Percentiles rank a stretch among this genome's conserved stretches.
phyloP scores from a whole-genome alignment of 1,139 yeast genomes.

The Kodamaea derodonti region DNA sequence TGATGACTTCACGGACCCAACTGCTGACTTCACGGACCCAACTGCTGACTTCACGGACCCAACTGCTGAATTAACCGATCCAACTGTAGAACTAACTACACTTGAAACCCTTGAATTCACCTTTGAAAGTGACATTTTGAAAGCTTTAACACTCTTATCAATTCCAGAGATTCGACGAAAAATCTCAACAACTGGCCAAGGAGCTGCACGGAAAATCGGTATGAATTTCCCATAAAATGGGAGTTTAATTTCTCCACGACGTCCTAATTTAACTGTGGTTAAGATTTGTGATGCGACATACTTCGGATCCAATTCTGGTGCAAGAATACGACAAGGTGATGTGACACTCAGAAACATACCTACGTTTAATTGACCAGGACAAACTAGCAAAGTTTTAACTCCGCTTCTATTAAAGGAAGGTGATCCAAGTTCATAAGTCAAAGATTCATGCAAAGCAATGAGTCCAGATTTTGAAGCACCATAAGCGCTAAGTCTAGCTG shows the following conservation, averaged over 20 bases:
- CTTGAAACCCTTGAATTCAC: not conserved
- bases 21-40: not conserved
- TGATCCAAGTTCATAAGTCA: slow-evolving; percentile 65
- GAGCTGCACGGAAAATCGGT: slow-evolving; percentile 67
- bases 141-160: slow-evolving; percentile 51
- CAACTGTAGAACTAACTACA: not conserved
- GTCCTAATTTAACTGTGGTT: slow-evolving; percentile 55
- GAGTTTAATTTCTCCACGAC: slow-evolving; percentile 62
- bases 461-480: slow-evolving; percentile 90
- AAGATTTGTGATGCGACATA: slow-evolving; percentile 60
- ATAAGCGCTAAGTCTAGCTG: slow-evolving; percentile 75
- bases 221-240: slow-evolving; percentile 75
- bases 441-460: slow-evolving; percentile 77
- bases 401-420: slow-evolving; percentile 48
- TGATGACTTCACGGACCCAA: not conserved
- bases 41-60: not conserved
- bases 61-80: not conserved
- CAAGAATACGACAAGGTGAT: slow-evolving; percentile 70
- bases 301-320: slow-evolving; percentile 74
- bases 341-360: slow-evolving; percentile 63
- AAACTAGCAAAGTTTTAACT: slow-evolving; percentile 67
- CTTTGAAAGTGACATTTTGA: slow-evolving; percentile 14
- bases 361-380: slow-evolving; percentile 85
- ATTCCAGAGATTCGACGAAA: slow-evolving; percentile 58
- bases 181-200: slow-evolving; percentile 64